Conservation (phyloP, 345 rosid genomes). For the Eutrema japonicum region DNA sequence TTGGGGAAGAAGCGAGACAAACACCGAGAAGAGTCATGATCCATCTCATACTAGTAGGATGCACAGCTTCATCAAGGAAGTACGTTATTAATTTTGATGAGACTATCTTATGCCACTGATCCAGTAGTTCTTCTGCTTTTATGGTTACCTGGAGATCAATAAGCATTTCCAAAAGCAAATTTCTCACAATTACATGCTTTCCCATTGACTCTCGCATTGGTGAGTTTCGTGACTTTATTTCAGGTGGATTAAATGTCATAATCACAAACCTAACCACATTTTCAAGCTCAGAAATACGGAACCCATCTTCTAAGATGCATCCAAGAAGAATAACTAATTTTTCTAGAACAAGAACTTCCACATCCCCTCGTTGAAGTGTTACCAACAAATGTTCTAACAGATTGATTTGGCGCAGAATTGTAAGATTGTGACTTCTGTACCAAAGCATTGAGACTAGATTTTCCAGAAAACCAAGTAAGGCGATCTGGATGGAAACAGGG, state of each 20-base stretch:
- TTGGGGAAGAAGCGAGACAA: slow-evolving; percentile 80
- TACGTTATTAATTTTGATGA: slow-evolving; percentile 89
- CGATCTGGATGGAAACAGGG: slow-evolving; percentile 80
- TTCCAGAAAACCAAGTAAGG: slow-evolving; percentile 87
- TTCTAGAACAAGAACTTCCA: slow-evolving; percentile 89
- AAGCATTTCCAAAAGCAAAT: slow-evolving; percentile 94
- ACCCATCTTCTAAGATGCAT: slow-evolving; percentile 87
- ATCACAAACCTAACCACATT: slow-evolving; percentile 87
- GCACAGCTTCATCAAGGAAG: slow-evolving; percentile 96
- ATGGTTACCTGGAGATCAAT: slow-evolving; percentile 95
- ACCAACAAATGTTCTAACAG: slow-evolving; percentile 87
- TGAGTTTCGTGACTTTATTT: slow-evolving; percentile 61
- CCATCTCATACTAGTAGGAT: slow-evolving; percentile 98
- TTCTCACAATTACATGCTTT: slow-evolving; percentile 93
- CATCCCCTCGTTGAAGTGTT: slow-evolving; percentile 94
- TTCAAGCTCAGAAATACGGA: slow-evolving; percentile 85
- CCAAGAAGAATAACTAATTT: slow-evolving; percentile 88
- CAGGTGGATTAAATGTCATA: slow-evolving; percentile 97
- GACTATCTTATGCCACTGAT: slow-evolving; percentile 93
- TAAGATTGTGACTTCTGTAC: slow-evolving; percentile 94
- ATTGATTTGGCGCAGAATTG: slow-evolving; percentile 78
- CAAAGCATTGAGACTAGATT: slow-evolving; percentile 93
- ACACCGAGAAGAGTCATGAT: slow-evolving; percentile 95
- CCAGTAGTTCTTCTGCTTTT: slow-evolving; percentile 82
- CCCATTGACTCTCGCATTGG: slow-evolving; percentile 82